These are phyloP conservation scores for Bullera alba DNA, from an alignment of 768 basidiomycete species.

Conservation along the genomic window DNA sequence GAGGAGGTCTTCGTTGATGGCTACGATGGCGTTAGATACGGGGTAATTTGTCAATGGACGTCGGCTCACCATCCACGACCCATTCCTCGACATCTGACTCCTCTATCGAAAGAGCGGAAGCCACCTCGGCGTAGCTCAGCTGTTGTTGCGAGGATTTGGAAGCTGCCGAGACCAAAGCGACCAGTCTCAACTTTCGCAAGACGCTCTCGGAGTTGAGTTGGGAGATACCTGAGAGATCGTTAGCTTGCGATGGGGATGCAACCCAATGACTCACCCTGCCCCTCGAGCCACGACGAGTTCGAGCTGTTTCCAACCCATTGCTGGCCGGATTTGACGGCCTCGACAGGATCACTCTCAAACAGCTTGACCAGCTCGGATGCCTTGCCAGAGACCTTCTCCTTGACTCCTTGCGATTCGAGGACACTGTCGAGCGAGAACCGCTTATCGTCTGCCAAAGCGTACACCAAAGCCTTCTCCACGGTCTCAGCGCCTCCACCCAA, in stretches of 20 bases:
- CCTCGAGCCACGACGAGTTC: constrained; percentile 29
- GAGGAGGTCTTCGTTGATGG: constrained; percentile 38
- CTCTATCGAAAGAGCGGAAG: constrained; percentile 27
- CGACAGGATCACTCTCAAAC: constrained; percentile 32
- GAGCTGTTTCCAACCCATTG: constrained; percentile 21
- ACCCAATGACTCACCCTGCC: constrained; percentile 25
- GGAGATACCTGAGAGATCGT: constrained; percentile 17
- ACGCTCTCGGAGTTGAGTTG: constrained; percentile 29
- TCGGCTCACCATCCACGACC: constrained; percentile 42
- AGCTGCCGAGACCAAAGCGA: constrained; percentile 36
- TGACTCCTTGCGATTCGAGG: constrained; percentile 21
- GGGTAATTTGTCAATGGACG: background rate
- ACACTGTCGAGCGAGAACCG: constrained; percentile 34
- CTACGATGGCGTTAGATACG: constrained; percentile 11
- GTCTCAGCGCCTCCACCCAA: constrained; percentile 11
- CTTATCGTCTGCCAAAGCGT: constrained; percentile 23
- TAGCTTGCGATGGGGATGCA: background rate
- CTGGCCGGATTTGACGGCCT: constrained; percentile 26
- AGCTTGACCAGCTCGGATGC: constrained; percentile 30
- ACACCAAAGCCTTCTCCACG: constrained; percentile 29
- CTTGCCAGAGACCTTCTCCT: constrained; percentile 18
- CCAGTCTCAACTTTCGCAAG: constrained; percentile 36
- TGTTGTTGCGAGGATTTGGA: constrained; percentile 20
- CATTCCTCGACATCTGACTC: constrained; percentile 41
- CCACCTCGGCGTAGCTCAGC: constrained; percentile 31